Percentiles rank a stretch among this genome's conserved stretches.
phyloP scores from a whole-genome alignment of 2,329 filamentous ascomycete genomes.

The Penicillium thymicola region DNA sequence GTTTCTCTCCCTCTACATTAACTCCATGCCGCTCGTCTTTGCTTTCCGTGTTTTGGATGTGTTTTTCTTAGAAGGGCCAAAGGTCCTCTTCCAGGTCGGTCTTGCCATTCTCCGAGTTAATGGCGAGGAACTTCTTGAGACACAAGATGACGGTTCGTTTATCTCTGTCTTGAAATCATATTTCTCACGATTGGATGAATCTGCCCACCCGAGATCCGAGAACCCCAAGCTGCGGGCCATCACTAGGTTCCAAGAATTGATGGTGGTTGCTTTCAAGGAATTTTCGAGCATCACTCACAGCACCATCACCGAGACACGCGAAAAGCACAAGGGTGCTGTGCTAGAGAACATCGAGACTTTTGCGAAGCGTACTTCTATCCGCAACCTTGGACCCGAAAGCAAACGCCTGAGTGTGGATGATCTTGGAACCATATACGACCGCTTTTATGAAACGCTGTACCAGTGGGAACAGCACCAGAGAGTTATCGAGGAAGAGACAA shows the following conservation, averaged over 20 bases:
- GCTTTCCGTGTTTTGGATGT: conserved; percentile 95
- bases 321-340: conserved; percentile 91
- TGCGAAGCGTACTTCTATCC: conserved; percentile 91
- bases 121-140: conserved; percentile 90
- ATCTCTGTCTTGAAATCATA: conserved; percentile 95
- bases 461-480: conserved; percentile 81
- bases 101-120: conserved; percentile 96
- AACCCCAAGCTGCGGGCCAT: conserved; percentile 92
- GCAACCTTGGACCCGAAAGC: conserved; percentile 93
- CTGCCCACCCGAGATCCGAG: conserved; percentile 90
- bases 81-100: conserved; percentile 95
- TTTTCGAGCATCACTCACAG: conserved; percentile 93
- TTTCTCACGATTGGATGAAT: conserved; percentile 89
- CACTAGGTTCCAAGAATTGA: conserved; percentile 93
- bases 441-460: conserved; percentile 88
- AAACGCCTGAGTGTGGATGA: conserved; percentile 85
- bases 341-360: conserved; percentile 96
- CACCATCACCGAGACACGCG: conserved; percentile 81
- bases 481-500: conserved; percentile 71
- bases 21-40: conserved; percentile 98
- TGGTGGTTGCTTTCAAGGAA: conserved; percentile 99
- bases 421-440: conserved; percentile 84
- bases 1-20: conserved; percentile 98
- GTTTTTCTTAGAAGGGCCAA: conserved; percentile 96
- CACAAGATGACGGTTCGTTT: conserved; percentile 90